Evolutionary conservation across 1,284 basidiomycete species (phyloP), one percentile per base, ranked within the genome.

Genomic region (Anthracocystis setariae): DNA sequence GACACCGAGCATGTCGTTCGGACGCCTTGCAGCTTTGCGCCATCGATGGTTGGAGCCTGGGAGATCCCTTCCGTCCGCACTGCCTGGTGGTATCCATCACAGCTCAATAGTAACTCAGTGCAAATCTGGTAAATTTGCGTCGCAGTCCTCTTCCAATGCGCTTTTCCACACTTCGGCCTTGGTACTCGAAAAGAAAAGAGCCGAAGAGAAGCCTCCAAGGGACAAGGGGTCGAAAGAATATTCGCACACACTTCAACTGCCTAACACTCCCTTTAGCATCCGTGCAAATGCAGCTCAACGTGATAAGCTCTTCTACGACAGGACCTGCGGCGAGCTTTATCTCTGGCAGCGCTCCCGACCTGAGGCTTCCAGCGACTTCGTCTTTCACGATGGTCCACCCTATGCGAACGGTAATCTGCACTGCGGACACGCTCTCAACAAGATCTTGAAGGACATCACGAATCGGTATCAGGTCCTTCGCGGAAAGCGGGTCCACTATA

Each of bases 371-470:
- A 59, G 44, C 49, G 71, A 76, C 17, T 98, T 94, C 80, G 89
- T 97, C 23, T 86, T 96, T 47, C 94, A 96, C 77, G 96, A 98
- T 82, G 96, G 96, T 0, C 96, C 96, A 21, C 96, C 95, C 0
- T 98, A 98, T 78, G 96, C 96, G 1, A 98, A 98, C 82, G 96
- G 96, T 0, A 88, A 92, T 76, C 85, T 99, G 45, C 96, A 99
- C 80, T 94, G 72, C 94, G 94, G 95, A 2, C 96, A 99, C 83
- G 94, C 95, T 0, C 84, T 98, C 68, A 98, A 98, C 85, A 98
- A 98, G 84, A 92, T 98, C 43, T 83, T 97, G 48, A 99, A 99
- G 85, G 96, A 98, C 82, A 91, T 98, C 72, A 92, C 96, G 65
- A 93, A 92, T 76, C 90, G 95, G 4, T 98, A 90, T 81, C 90